Conservation (phyloP, 2,329 filamentous ascomycete genomes). For the Clarireedia paspali region DNA sequence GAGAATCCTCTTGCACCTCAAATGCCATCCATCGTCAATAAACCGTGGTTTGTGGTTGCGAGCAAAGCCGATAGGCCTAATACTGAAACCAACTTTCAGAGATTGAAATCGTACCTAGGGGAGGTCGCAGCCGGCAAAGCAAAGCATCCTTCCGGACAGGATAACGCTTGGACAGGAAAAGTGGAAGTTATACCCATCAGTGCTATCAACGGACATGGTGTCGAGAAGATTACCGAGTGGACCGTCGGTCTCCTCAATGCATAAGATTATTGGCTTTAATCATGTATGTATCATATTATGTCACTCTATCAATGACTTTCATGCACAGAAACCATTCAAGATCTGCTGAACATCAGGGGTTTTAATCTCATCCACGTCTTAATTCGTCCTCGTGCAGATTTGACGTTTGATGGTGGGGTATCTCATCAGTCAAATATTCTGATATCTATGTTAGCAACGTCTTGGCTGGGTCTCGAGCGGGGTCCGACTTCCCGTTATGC, state of each 20-base stretch:
- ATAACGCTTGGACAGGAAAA: constrained; percentile 50
- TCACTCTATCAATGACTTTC: constrained; percentile 2
- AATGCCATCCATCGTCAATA: constrained; percentile 58
- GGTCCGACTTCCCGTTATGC: constrained; percentile 1
- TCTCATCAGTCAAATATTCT: background rate
- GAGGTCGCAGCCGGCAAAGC: constrained; percentile 53
- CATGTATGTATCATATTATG: constrained; percentile 3
- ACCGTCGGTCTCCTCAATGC: constrained; percentile 54
- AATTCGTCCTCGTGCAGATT: constrained; percentile 3
- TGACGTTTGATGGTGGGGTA: constrained; percentile 6
- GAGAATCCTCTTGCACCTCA: constrained; percentile 22
- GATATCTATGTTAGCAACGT: constrained; percentile 1
- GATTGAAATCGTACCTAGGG: constrained; percentile 63
- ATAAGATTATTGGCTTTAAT: background rate
- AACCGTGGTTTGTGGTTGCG: constrained; percentile 94
- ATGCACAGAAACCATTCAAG: background rate
- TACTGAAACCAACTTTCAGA: constrained; percentile 69
- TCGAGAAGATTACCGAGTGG: constrained; percentile 66
- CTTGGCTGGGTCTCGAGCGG: constrained; percentile 5
- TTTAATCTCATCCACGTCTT: constrained; percentile 2
- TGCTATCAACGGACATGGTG: constrained; percentile 79
- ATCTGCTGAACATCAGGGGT: background rate
- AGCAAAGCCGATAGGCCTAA: constrained; percentile 82
- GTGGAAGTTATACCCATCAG: constrained; percentile 76
- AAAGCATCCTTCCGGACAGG: constrained; percentile 64